phyloP scores from a whole-genome alignment of 257 asterid species.

The Nicotiana sylvestris region DNA sequence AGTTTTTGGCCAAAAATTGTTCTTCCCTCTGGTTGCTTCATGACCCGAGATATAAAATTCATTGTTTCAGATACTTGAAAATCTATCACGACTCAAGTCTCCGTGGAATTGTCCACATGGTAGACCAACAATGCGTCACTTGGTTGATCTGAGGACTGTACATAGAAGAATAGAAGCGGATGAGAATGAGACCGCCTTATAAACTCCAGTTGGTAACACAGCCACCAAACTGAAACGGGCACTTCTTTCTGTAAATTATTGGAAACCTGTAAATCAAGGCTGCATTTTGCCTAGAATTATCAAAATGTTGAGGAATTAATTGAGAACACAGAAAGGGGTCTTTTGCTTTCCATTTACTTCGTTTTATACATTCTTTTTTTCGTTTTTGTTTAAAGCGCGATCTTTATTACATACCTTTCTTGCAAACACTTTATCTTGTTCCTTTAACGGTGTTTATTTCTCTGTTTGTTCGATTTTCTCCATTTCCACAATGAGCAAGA shows the following conservation, averaged over 20 bases:
- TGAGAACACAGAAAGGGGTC: neutral
- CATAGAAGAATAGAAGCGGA: conserved; percentile 35
- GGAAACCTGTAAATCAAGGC: neutral
- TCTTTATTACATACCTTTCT: neutral
- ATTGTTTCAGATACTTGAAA: conserved; percentile 65
- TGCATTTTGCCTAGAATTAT: neutral
- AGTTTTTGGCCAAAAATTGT: neutral
- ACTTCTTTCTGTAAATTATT: neutral
- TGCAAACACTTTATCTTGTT: neutral
- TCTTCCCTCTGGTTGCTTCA: neutral
- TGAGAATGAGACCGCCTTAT: conserved; percentile 14
- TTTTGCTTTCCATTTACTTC: neutral
- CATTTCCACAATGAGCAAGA: neutral
- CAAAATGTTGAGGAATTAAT: neutral
- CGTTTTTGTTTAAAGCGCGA: neutral
- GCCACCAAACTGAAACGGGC: neutral
- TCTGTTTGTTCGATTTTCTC: neutral
- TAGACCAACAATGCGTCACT: conserved; percentile 89
- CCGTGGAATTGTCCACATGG: conserved; percentile 99
- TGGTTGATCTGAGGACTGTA: neutral
- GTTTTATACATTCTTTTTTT: neutral
- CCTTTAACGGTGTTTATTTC: neutral
- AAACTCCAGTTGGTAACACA: neutral
- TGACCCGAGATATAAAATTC: neutral
- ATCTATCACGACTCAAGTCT: conserved; percentile 70